A percentile compares a stretch with the other conserved stretches of the same genome.
Evolutionary conservation across 2,329 filamentous ascomycete genomes (phyloP).

Genomic region (Ramularia endophylla): DNA sequence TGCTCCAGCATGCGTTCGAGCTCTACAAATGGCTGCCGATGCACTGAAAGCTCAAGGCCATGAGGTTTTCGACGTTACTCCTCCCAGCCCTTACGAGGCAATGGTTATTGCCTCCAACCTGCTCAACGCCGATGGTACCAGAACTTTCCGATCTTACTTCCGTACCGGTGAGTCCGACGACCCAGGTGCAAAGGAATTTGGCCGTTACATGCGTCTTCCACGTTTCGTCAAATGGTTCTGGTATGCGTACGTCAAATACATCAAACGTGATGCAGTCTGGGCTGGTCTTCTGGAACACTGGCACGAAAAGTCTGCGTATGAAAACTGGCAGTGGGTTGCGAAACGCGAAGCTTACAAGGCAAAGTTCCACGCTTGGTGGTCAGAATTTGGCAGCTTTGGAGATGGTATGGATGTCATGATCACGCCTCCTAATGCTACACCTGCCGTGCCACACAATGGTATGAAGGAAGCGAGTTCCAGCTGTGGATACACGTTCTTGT

Average conservation of each 20-base stretch:
- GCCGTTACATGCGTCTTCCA: conserved; percentile 66
- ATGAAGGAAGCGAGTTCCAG: conserved; percentile 82
- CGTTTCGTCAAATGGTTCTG: conserved; percentile 74
- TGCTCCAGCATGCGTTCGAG: conserved; percentile 74
- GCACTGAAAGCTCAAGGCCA: conserved; percentile 69
- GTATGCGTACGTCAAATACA: conserved; percentile 82
- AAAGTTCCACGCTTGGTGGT: conserved; percentile 82
- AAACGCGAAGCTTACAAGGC: conserved; percentile 71
- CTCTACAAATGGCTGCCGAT: conserved; percentile 62
- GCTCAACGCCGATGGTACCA: conserved; percentile 77
- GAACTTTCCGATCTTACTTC: conserved; percentile 72
- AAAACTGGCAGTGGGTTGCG: conserved; percentile 77
- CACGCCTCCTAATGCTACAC: conserved; percentile 82
- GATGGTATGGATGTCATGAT: conserved; percentile 65
- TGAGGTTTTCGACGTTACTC: conserved; percentile 58
- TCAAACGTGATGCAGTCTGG: conserved; percentile 70
- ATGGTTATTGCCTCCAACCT: conserved; percentile 72
- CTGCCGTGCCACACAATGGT: conserved; percentile 76
- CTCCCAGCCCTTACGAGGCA: conserved; percentile 59
- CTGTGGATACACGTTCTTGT: conserved; percentile 90
- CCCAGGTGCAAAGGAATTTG: conserved; percentile 67
- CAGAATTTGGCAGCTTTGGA: conserved; percentile 45
- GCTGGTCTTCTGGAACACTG: conserved; percentile 69
- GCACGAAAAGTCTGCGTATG: conserved; percentile 64
- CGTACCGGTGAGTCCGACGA: conserved; percentile 74